Percentiles rank a stretch among this genome's conserved stretches.
Evolutionary conservation across 495 filamentous ascomycete genomes (phyloP).

Genomic region (Astrothelium macrocarpum): DNA sequence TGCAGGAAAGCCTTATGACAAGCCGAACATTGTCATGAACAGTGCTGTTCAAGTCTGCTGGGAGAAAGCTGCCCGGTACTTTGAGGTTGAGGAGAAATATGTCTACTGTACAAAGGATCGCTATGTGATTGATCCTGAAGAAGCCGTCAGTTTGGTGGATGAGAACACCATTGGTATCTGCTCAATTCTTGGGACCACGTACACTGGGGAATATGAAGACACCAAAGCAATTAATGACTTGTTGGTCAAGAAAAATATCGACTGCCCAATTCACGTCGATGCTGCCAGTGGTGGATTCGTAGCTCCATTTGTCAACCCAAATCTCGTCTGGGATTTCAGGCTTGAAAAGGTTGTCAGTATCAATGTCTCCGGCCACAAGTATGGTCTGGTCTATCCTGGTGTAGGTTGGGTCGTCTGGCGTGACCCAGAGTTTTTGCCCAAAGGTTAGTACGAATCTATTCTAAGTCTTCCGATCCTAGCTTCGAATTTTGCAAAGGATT

Average conservation of each 20-base stretch:
- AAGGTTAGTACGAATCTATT: constrained; percentile 28
- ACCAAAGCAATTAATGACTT: constrained; percentile 82
- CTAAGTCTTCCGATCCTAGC: no score
- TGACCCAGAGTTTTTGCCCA: constrained; percentile 67
- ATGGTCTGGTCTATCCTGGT: constrained; percentile 72
- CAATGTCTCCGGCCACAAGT: constrained; percentile 90
- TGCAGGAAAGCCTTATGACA: constrained; percentile 61
- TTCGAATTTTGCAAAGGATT: no score
- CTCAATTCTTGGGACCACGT: constrained; percentile 78
- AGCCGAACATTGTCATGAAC: constrained; percentile 86
- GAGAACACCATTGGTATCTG: constrained; percentile 97
- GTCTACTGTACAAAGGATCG: constrained; percentile 74
- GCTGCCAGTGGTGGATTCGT: constrained; percentile 87
- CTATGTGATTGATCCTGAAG: constrained; percentile 76
- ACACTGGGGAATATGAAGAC: constrained; percentile 94
- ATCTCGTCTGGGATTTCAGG: constrained; percentile 79
- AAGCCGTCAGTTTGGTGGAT: constrained; percentile 75
- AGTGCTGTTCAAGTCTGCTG: constrained; percentile 90
- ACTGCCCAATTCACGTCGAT: constrained; percentile 83
- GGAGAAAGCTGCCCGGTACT: constrained; percentile 94
- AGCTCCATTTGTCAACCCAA: constrained; percentile 73
- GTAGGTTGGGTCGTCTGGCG: constrained; percentile 92
- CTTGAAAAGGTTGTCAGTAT: constrained; percentile 80
- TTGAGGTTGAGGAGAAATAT: constrained; percentile 83
- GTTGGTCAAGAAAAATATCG: constrained; percentile 56